Base-by-base conservation (phyloP, 2,329 filamentous ascomycete species). In the Alternaria longipes region DNA sequence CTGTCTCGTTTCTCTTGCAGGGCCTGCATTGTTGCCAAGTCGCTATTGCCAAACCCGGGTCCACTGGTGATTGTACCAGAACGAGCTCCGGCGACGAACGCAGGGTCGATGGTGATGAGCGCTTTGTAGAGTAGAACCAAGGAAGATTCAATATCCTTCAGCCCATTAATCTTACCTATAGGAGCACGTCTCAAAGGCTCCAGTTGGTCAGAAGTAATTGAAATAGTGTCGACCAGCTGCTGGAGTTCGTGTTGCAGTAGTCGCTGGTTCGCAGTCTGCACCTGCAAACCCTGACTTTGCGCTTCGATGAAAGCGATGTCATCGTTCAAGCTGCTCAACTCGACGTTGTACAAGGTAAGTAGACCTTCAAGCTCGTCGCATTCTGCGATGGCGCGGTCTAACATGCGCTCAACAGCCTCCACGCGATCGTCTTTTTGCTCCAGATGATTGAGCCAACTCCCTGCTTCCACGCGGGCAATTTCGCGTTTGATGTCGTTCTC, bases 221-320 rank as follows among this genome's bases (percentile, higher is more conserved):
- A 94, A 56, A 97, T 94, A 0, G 93, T 97, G 68, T 94, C 90
- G 24, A 99, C 85, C n/a, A 98, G 84, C 34, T 90, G 91, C 76
- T 96, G 89, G 2, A 99, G 85, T 78, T 99, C 95, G 64, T 90
- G 92, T 78, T 94, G 93, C 47, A 99, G 85, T 28, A 97, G 86
- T 78, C 97, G 97, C 77, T 99, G 95, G 72, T 99, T 99, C 41
- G 95, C 93, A 20, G 94, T 94, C 79, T 98, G 95, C 7, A 99
- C 94, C 74, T 99, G 95, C 47, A 99, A 83, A 83, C 95, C 95
- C 80, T 99, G 94, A 7, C 93, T 94, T 79, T 99, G 95, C 2
- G 95, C 93, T 81, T 99, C 95, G 66, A 99, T 98, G 76, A 96
- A 98, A 4, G 93, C 90, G 70, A 99, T 96, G 72, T 99, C 95